A percentile compares a stretch with the other conserved stretches of the same genome.
Evolutionary conservation across 2,329 filamentous ascomycete genomes (phyloP).

Genomic region (Pseudopithomyces maydicus): DNA sequence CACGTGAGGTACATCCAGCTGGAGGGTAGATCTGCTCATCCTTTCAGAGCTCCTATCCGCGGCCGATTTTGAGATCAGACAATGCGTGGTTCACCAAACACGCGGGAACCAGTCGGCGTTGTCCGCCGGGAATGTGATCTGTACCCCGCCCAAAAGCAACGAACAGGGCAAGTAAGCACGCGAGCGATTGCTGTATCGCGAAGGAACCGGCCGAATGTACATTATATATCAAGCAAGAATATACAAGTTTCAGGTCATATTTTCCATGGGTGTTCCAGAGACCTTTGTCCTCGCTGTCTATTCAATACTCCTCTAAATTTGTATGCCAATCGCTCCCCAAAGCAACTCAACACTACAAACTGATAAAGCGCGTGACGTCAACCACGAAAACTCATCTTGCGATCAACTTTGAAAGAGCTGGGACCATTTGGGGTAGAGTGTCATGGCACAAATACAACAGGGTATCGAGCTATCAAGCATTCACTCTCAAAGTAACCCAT

Average conservation of each 20-base stretch:
- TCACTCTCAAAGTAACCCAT: not conserved
- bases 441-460: conserved; percentile 7
- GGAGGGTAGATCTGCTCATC: not conserved
- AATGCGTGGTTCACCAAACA: not conserved
- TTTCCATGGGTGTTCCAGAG: not conserved
- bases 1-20: not conserved
- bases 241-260: not conserved
- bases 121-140: not conserved
- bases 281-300: not conserved
- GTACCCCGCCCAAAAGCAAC: not conserved
- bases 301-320: too few species aligned
- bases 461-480: conserved; percentile 8
- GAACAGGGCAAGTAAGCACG: not conserved
- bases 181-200: not conserved
- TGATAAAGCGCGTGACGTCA: not conserved
- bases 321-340: too few species aligned
- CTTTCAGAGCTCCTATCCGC: not conserved
- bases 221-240: not conserved
- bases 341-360: not conserved
- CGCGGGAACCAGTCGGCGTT: not conserved
- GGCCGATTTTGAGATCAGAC: not conserved
- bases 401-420: not conserved
- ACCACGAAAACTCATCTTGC: not conserved
- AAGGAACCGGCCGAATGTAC: not conserved
- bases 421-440: too few species aligned